Evolutionary conservation across 2,329 filamentous ascomycete species (phyloP), one percentile per base, ranked within the genome.

Genomic region (Xylaria digitata): DNA sequence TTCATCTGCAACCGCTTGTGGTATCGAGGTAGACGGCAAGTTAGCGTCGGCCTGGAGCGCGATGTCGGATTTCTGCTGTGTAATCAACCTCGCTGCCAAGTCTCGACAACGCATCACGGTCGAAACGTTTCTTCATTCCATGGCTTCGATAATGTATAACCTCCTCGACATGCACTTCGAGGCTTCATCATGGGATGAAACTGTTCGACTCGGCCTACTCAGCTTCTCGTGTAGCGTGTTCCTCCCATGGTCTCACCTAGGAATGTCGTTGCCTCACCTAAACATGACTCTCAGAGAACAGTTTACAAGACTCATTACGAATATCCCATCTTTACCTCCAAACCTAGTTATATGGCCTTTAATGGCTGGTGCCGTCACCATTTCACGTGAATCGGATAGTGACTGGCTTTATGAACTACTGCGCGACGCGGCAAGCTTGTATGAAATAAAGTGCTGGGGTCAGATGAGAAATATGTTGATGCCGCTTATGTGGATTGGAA

Each of bases 101-200:
- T 69, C 70, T 23, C 42, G 70, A 6, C 61, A 56, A 19, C 54
- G 54, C 37, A 71, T 77, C 1, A 56, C 52, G 1, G 63, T 69
- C 15, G 67, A 69, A 5, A 50, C 61, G 3, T 72, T 76, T 21
- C 60, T 75, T 13, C 62, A 70, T 32, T 70, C 75, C 26, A 82
- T 82, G 79, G 69, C 72, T 2, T 78, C 80, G 17, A 74, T 80
- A 32, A 79, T 80, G 72, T 84, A 83, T 69, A 79, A 77, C 2
- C 75, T 83, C 2, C 69, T 83, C 19, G 52, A 73, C 40, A 78
- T 78, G 74, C 55, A 61, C 3, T 78, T 78, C 61, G 65, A 72
- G 6, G 17, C 32, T 1, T 71, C 69, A 13, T 76, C 77, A 0
- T 53, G 70, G 5, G 70, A 80, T 42, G 80, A 83, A 68, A 72